These are phyloP conservation scores for Isochrysis galbana DNA, from an alignment of 78 protist species.

Conservation along the genomic window DNA sequence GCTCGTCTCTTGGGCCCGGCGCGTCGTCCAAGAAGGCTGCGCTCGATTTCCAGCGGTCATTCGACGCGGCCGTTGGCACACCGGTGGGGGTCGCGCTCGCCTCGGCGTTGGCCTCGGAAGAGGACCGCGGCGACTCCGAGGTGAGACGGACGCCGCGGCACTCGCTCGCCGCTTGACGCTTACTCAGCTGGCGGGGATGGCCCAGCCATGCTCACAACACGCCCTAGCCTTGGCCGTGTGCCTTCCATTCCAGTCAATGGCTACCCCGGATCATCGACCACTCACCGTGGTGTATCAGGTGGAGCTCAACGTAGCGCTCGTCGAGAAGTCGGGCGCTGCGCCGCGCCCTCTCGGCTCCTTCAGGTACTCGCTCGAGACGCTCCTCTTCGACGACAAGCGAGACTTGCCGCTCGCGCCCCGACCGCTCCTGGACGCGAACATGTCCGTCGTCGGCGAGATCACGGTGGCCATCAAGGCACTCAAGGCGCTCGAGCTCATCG, in stretches of 20 bases:
- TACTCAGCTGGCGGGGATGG: too few species aligned
- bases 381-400: not conserved
- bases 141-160: too few species aligned
- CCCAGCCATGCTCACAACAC: too few species aligned
- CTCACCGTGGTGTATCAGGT: too few species aligned
- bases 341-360: not conserved
- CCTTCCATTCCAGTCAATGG: too few species aligned
- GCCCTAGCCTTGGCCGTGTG: too few species aligned
- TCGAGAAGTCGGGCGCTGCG: not conserved
- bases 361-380: not conserved
- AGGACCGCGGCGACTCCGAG: not conserved
- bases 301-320: not conserved
- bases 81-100: not conserved
- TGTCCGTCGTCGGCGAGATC: not conserved
- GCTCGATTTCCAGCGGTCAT: not conserved
- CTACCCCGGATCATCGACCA: too few species aligned
- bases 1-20: too few species aligned
- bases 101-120: not conserved
- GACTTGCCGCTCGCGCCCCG: not conserved
- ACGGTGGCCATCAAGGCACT: not conserved
- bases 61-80: not conserved
- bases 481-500: too few species aligned
- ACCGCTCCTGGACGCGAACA: not conserved
- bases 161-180: too few species aligned
- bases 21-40: not conserved